A percentile compares a stretch with the other conserved stretches of the same genome.
Conservation (phyloP, 2,329 filamentous ascomycete species). For the Apiospora marii region DNA sequence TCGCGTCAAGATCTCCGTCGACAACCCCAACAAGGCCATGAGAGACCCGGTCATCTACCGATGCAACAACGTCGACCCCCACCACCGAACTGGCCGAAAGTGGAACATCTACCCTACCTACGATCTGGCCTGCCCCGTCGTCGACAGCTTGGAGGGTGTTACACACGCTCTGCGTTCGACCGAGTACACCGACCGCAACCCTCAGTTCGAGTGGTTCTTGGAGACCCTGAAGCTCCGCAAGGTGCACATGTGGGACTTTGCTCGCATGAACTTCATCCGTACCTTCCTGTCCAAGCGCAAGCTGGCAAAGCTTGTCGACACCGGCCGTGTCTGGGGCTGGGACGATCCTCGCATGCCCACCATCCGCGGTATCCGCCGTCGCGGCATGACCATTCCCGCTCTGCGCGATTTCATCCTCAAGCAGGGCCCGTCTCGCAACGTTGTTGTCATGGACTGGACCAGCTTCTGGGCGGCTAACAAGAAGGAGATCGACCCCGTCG, state of each 20-base stretch:
- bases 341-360: conserved; percentile 89
- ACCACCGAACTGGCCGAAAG: conserved; percentile 79
- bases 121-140: conserved; percentile 84
- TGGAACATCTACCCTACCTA: conserved; percentile 92
- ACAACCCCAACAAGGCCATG: conserved; percentile 94
- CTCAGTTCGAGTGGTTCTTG: conserved; percentile 87
- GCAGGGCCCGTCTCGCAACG: conserved; percentile 84
- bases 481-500: conserved; percentile 81
- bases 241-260: conserved; percentile 87
- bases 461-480: conserved; percentile 79
- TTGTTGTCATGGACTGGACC: conserved; percentile 85
- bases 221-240: conserved; percentile 76
- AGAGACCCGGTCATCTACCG: conserved; percentile 97
- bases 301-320: conserved; percentile 82
- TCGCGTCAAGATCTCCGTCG: conserved; percentile 89
- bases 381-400: conserved; percentile 81
- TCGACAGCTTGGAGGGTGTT: conserved; percentile 82
- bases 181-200: conserved; percentile 87
- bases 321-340: conserved; percentile 81
- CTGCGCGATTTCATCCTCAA: conserved; percentile 85
- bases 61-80: conserved; percentile 74
- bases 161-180: conserved; percentile 85
- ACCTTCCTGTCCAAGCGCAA: conserved; percentile 88
- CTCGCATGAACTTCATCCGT: conserved; percentile 82
- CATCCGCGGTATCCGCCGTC: conserved; percentile 78